Percentiles rank a stretch among this genome's conserved stretches.
Evolutionary conservation across 1,284 basidiomycete species (phyloP).

Genomic region (Boletus smithii): DNA sequence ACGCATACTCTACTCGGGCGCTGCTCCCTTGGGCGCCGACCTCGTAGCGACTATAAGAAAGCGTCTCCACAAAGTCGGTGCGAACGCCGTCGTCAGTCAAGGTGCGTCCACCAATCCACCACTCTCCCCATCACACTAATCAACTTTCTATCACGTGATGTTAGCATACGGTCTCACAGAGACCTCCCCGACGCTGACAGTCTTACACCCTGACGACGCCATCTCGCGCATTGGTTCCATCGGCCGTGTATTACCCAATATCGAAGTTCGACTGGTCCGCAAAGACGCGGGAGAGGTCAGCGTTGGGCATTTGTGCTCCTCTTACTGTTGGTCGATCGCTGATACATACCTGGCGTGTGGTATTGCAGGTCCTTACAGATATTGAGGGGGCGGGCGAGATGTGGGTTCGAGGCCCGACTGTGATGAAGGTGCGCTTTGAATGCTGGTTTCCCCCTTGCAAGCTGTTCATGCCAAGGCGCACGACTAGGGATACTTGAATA

Average conservation of each 20-base stretch:
- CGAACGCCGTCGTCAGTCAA: slow-evolving; percentile 40
- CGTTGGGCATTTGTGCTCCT: background rate
- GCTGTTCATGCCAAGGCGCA: background rate
- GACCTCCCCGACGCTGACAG: slow-evolving; percentile 61
- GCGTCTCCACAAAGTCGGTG: slow-evolving; percentile 41
- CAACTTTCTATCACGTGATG: too few species aligned
- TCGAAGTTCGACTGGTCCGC: slow-evolving; percentile 73
- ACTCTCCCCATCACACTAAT: background rate
- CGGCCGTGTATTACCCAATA: slow-evolving; percentile 73
- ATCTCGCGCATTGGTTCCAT: slow-evolving; percentile 57
- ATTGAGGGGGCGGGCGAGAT: slow-evolving; percentile 60
- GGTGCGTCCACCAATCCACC: slow-evolving; percentile 33
- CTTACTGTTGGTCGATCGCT: background rate
- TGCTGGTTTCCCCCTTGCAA: background rate
- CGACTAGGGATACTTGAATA: slow-evolving; percentile 62
- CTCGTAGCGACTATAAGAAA: slow-evolving; percentile 48
- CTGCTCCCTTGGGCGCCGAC: slow-evolving; percentile 73
- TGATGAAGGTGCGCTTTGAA: slow-evolving; percentile 67
- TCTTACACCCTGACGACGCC: slow-evolving; percentile 42
- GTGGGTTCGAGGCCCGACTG: slow-evolving; percentile 72
- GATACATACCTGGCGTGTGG: background rate
- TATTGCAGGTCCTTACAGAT: slow-evolving; percentile 23
- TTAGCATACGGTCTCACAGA: slow-evolving; percentile 78
- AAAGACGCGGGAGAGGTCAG: slow-evolving; percentile 49
- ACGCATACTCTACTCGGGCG: slow-evolving; percentile 66